These are phyloP conservation scores for Juncus inflexus DNA, from an alignment of 176 grass and related monocot species.

Conservation along the genomic window DNA sequence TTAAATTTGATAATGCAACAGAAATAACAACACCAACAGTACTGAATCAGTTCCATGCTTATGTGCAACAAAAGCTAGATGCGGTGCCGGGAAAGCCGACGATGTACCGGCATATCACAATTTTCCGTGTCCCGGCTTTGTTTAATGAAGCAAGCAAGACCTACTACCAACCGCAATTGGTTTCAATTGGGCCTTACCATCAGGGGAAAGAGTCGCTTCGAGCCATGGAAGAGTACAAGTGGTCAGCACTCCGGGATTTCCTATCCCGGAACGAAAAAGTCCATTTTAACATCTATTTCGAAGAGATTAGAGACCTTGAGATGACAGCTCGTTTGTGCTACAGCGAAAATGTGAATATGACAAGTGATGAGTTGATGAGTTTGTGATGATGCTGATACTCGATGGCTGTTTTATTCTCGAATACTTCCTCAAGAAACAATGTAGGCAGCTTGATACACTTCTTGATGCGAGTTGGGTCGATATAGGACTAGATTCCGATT, in stretches of 20 bases:
- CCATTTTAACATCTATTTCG: neutral
- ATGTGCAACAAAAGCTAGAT: neutral
- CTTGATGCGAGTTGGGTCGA: neutral
- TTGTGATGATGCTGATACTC: too few species aligned
- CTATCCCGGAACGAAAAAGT: neutral
- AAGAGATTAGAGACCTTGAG: neutral
- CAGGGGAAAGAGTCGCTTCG: neutral
- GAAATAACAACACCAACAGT: too few species aligned
- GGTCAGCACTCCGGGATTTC: neutral
- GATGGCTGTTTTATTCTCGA: slow-evolving; percentile 41
- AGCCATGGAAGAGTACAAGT: neutral
- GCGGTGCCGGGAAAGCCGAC: neutral
- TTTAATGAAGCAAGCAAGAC: neutral
- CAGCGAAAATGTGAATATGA: neutral
- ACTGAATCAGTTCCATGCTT: too few species aligned
- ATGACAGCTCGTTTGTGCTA: neutral
- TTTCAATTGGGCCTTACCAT: neutral
- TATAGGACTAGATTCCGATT: neutral
- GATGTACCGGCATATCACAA: neutral
- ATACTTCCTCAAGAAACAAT: neutral
- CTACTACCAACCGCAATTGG: neutral
- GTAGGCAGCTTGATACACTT: neutral
- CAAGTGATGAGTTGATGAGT: neutral
- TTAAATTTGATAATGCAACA: neutral
- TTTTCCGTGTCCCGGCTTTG: neutral